Base-by-base conservation (phyloP, 2,329 filamentous ascomycete genomes). In the Fusarium agapanthi region DNA sequence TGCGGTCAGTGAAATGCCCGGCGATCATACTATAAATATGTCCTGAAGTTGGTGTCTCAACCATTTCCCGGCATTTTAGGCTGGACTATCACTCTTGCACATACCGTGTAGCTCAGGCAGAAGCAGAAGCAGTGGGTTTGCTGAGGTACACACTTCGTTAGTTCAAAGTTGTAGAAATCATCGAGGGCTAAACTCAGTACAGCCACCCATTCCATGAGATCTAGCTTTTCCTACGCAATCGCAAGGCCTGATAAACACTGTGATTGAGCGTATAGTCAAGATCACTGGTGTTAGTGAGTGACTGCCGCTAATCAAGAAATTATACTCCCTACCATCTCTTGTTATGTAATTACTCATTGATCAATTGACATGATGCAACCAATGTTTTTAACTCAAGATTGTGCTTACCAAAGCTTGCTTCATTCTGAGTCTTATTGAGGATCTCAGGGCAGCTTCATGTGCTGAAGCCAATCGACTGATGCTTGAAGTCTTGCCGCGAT, bases 81-180 rank as follows among this genome's bases (percentile, higher is more conserved):
- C 7, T 8, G 0, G 0, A 6, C 4, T 0, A 3, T n/a, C 22
- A n/a, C 28, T 32, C 1, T 50, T 11, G 11, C 22, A 6, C 12
- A 10, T 32, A 1, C 12, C 3, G 5, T 24, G 15, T 9, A n/a
- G 5, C 28, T 12, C 4, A 12, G 2, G 14, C 3, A 9, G 7
- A 6, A 18, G 1, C 6, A 26, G 0, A 18, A 48, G 14, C 20
- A n/a, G 20, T 48, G 28, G n/a, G 18, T 18, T 3, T 6, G 10
- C 15, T 16, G 7, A 12, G 10, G 3, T 7, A 8, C 14, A n/a
- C 3, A 9, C 10, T 47, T 47, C 10, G 8, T 7, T 7, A 7
- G 24, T 45, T 11, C 8, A 6, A 28, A 22, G 8, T 45, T 22
- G 4, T 28, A 22, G 6, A 22, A 12, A 8, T n/a, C n/a, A n/a